Conservation (phyloP, 805 yeast species). For the Candida nemodendra region DNA sequence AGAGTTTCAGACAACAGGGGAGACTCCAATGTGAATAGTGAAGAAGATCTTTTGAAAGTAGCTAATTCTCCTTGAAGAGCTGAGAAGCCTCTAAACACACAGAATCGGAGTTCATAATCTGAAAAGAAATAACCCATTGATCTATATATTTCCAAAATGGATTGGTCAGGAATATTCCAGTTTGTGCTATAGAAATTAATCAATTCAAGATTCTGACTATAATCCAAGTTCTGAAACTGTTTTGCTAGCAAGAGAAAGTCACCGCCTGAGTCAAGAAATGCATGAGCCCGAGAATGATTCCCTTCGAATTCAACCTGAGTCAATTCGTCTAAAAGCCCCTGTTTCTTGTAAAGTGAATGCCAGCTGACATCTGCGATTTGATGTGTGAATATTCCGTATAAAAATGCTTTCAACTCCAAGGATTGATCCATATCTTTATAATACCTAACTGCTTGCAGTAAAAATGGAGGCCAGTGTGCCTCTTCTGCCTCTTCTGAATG, state of each 20-base stretch:
- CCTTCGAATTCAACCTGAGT: conserved; percentile 56
- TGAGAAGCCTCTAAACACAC: conserved; percentile 54
- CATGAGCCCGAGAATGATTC: conserved; percentile 48
- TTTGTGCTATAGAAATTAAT: conserved; percentile 26
- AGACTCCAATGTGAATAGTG: conserved; percentile 30
- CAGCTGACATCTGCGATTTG: conserved; percentile 65
- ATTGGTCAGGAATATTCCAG: conserved; percentile 46
- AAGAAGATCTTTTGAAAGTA: conserved; percentile 6
- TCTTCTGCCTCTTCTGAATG: conserved; percentile 54
- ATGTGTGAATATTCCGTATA: conserved; percentile 59
- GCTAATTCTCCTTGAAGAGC: conserved; percentile 49
- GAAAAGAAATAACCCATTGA: conserved; percentile 37
- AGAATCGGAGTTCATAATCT: conserved; percentile 38
- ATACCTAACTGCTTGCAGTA: conserved; percentile 43
- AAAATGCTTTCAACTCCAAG: conserved; percentile 47
- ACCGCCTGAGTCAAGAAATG: conserved; percentile 59
- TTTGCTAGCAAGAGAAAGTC: conserved; percentile 52
- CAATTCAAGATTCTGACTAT: conserved; percentile 4
- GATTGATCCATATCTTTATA: conserved; percentile 25
- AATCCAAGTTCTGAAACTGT: conserved; percentile 31
- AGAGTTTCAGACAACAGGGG: conserved; percentile 44
- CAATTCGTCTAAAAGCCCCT: conserved; percentile 54
- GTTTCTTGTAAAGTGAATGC: conserved; percentile 57
- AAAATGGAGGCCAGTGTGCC: conserved; percentile 71
- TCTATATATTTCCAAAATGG: conserved; percentile 40